phyloP scores from a whole-genome alignment of 2,329 filamentous ascomycete genomes.

The Fusarium agapanthi region DNA sequence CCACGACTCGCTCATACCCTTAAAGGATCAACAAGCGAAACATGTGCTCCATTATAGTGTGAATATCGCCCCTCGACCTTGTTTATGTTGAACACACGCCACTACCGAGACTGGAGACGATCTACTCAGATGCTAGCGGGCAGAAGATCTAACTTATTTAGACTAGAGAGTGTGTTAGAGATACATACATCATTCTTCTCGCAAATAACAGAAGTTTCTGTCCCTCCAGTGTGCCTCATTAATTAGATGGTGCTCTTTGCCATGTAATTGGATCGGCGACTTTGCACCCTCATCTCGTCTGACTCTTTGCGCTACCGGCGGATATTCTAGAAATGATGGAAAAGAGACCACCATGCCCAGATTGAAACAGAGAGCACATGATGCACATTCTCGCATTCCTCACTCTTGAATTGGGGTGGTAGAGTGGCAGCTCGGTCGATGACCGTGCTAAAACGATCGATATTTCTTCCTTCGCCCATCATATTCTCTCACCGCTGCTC shows the following conservation, averaged over 20 bases:
- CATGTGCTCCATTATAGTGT: slow-evolving; percentile 7
- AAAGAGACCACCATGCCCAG: slow-evolving; percentile 22
- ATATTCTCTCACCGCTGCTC: slow-evolving; percentile 40
- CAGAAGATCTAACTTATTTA: slow-evolving; percentile 22
- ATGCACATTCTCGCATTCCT: slow-evolving; percentile 38
- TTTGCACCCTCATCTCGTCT: slow-evolving; percentile 33
- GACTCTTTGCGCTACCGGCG: slow-evolving; percentile 45
- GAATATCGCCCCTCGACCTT: slow-evolving; percentile 22
- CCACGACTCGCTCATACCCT: neutral
- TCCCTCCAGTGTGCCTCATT: slow-evolving; percentile 27
- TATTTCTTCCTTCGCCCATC: slow-evolving; percentile 28
- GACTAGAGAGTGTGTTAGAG: slow-evolving; percentile 37
- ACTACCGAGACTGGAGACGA: slow-evolving; percentile 25
- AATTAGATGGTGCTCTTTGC: slow-evolving; percentile 25
- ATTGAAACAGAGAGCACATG: slow-evolving; percentile 39
- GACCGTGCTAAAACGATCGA: slow-evolving; percentile 30
- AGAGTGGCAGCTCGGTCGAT: slow-evolving; percentile 31
- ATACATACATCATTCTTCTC: slow-evolving; percentile 11
- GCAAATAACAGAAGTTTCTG: slow-evolving; percentile 32
- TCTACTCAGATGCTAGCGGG: slow-evolving; percentile 29
- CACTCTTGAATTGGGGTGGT: slow-evolving; percentile 18
- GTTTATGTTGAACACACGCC: slow-evolving; percentile 25
- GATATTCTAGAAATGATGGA: slow-evolving; percentile 46
- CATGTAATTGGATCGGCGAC: slow-evolving; percentile 25
- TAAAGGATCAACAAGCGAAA: slow-evolving; percentile 16